phyloP scores from a whole-genome alignment of 106 monocot species.

The Acanthochlamys bracteata region DNA sequence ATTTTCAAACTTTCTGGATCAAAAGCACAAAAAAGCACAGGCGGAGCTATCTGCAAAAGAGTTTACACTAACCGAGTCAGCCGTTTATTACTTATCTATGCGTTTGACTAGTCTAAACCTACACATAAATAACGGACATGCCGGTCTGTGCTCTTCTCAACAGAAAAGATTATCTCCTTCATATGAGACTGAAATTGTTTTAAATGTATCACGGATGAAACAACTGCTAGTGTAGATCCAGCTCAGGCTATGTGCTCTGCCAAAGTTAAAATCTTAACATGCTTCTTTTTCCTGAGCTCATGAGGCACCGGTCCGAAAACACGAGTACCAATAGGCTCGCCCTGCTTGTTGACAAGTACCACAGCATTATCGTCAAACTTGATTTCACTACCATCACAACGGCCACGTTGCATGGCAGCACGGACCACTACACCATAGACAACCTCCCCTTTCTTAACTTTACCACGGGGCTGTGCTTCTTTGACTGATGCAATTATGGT shows the following conservation, averaged over 20 bases:
- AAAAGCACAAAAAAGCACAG: no score
- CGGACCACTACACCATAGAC: conserved; percentile 84
- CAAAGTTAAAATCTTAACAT: conserved; percentile 79
- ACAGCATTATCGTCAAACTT: conserved; percentile 91
- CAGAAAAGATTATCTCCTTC: no score
- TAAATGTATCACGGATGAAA: no score
- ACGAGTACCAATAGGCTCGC: conserved; percentile 82
- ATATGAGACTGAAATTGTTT: no score
- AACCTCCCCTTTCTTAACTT: conserved; percentile 90
- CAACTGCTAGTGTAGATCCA: no score
- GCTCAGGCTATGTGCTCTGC: conserved; percentile 86
- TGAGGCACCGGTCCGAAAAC: conserved; percentile 88
- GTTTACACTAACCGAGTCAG: no score
- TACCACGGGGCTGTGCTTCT: conserved; percentile 79
- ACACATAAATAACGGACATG: no score
- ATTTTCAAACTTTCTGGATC: no score
- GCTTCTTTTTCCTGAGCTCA: conserved; percentile 87
- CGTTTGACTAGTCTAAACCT: no score
- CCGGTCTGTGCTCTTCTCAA: no score
- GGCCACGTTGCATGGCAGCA: conserved; percentile 77
- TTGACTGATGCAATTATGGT: conserved; percentile 81
- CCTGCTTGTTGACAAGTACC: conserved; percentile 90
- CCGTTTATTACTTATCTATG: no score
- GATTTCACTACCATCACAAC: conserved; percentile 81
- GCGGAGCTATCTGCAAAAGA: no score